Conservation (phyloP, 1,139 yeast genomes). For the Scheffersomyces titani region DNA sequence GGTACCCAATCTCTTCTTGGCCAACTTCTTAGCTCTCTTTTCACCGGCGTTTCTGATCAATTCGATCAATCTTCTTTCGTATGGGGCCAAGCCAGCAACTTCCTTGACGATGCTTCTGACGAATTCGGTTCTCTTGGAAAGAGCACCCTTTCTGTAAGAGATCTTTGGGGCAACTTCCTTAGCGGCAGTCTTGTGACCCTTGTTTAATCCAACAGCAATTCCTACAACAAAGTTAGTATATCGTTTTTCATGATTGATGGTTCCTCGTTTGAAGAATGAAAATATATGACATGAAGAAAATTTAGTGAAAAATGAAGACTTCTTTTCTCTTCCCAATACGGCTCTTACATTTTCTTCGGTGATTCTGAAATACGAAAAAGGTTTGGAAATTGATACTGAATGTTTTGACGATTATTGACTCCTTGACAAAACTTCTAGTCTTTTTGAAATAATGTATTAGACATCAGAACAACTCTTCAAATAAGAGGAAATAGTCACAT, state of each 20-base stretch:
- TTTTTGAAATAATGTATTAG: not conserved
- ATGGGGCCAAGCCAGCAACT: constrained; percentile 99
- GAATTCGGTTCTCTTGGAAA: constrained; percentile 93
- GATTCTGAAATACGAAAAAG: not conserved
- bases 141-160: constrained; percentile 96
- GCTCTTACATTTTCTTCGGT: not conserved
- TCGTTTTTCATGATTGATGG: not conserved
- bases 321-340: not conserved
- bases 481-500: not conserved
- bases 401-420: not conserved
- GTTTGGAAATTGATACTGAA: not conserved
- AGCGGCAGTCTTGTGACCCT: constrained; percentile 96
- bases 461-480: not conserved
- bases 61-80: constrained; percentile 99
- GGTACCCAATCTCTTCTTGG: constrained; percentile 99
- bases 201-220: constrained; percentile 98
- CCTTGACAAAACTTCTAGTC: not conserved
- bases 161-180: constrained; percentile 93
- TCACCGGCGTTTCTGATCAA: constrained; percentile 99
- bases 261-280: not conserved
- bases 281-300: not conserved
- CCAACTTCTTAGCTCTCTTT: constrained; percentile 99
- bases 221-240: constrained; percentile 53
- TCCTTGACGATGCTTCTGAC: constrained; percentile 96
- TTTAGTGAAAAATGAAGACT: not conserved